A percentile compares a stretch with the other conserved stretches of the same genome.
phyloP scores from a whole-genome alignment of 1,284 basidiomycete species.

The Entoloma clypeatum region DNA sequence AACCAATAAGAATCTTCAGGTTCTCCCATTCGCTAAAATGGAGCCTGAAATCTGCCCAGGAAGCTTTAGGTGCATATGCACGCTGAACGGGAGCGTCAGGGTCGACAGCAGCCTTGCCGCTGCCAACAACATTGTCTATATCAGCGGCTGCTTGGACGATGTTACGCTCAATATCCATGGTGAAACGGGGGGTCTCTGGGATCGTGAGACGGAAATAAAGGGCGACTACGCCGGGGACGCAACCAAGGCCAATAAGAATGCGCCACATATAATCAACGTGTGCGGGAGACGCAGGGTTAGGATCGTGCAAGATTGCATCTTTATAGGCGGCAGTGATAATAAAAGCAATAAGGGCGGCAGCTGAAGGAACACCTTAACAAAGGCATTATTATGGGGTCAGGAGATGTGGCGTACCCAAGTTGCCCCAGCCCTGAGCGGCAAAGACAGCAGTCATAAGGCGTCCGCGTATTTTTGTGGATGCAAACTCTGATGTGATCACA shows the following conservation, averaged over 20 bases:
- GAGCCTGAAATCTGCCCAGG: conserved; percentile 55
- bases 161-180: conserved; percentile 87
- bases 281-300: conserved; percentile 36
- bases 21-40: conserved; percentile 67
- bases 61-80: conserved; percentile 62
- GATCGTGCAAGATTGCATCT: conserved; percentile 48
- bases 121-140: conserved; percentile 60
- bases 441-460: conserved; percentile 74
- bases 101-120: conserved; percentile 50
- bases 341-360: conserved; percentile 67
- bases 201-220: conserved; percentile 78
- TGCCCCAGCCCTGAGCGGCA: conserved; percentile 67
- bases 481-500: conserved; percentile 74
- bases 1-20: conserved; percentile 61
- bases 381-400: conserved; percentile 8
- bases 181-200: conserved; percentile 81
- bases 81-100: conserved; percentile 55
- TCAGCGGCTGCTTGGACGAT: conserved; percentile 68
- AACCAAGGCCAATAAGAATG: conserved; percentile 67
- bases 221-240: conserved; percentile 62
- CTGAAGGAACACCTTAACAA: conserved; percentile 27
- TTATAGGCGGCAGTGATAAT: conserved; percentile 72
- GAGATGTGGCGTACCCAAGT: conserved; percentile 44
- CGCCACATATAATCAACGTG: conserved; percentile 65
- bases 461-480: conserved; percentile 68